Percentiles rank a stretch among this genome's conserved stretches.
These are phyloP conservation scores for Rhipidocladum racemiflorum DNA, from an alignment of 176 grass and related monocot genomes.

Conservation along the genomic window DNA sequence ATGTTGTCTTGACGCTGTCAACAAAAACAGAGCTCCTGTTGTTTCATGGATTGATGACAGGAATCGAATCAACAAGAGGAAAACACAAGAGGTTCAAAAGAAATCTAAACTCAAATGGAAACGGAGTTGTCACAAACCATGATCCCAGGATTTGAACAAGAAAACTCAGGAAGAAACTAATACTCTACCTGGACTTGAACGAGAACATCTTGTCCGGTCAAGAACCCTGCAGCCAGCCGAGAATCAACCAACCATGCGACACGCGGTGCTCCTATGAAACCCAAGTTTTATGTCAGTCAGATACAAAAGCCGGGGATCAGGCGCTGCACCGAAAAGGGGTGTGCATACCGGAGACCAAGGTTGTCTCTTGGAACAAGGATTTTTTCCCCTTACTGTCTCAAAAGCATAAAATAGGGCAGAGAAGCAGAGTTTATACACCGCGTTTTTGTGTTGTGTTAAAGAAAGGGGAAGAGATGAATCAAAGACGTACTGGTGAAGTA, in stretches of 20 bases:
- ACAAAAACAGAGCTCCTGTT: conserved; percentile 20
- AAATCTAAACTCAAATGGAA: conserved; percentile 37
- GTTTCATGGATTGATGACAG: conserved; percentile 28
- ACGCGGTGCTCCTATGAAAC: neutral
- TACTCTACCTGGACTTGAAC: conserved; percentile 52
- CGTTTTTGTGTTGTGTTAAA: neutral
- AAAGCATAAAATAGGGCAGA: neutral
- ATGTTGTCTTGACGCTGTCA: conserved; percentile 31
- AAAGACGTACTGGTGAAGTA: conserved; percentile 18
- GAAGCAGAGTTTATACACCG: conserved; percentile 11
- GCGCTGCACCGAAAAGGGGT: neutral
- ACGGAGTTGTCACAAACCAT: neutral
- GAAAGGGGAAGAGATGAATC: neutral
- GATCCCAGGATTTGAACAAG: conserved; percentile 6
- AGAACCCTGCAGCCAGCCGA: neutral
- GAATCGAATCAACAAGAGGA: conserved; percentile 13
- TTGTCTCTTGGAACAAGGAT: neutral
- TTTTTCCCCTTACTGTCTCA: neutral
- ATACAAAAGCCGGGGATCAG: conserved; percentile 10
- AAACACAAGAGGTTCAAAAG: neutral
- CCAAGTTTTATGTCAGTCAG: neutral
- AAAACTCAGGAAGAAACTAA: neutral
- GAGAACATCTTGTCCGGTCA: conserved; percentile 50
- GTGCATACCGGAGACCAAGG: conserved; percentile 4
- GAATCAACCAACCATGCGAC: conserved; percentile 14